Percentiles rank a stretch among this genome's conserved stretches.
These are phyloP conservation scores for Corylus avellana DNA, from an alignment of 306 rosid species.

Conservation along the genomic window DNA sequence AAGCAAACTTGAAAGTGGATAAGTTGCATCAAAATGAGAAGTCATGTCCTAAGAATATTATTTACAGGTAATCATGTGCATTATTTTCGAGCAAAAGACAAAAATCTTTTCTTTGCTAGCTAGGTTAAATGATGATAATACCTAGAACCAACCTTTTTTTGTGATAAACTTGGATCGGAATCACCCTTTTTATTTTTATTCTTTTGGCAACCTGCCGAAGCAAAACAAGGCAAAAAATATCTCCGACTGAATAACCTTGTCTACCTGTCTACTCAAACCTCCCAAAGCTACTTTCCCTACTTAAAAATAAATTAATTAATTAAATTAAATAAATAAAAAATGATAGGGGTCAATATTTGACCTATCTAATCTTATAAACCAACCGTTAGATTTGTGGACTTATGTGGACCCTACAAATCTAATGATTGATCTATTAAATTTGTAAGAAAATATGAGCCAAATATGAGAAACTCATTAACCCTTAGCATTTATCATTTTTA, in stretches of 20 bases:
- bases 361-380: no score
- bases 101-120: not conserved
- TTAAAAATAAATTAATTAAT: no score
- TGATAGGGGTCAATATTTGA: no score
- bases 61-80: slow-evolving; percentile 1
- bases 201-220: not conserved
- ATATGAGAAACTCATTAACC: no score
- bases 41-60: not conserved
- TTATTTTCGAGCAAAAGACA: not conserved
- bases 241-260: not conserved
- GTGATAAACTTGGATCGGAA: not conserved
- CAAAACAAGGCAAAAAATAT: not conserved
- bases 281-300: not conserved
- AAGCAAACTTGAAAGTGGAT: not conserved
- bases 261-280: not conserved
- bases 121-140: not conserved
- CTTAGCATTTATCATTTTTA: no score
- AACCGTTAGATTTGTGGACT: no score
- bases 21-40: not conserved
- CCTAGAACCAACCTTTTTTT: not conserved
- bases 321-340: no score
- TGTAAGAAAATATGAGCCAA: no score
- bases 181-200: no score
- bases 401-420: no score
- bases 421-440: no score